Base-by-base conservation (phyloP, 768 basidiomycete genomes). In the Rhodosporidiobolus sp. region DNA sequence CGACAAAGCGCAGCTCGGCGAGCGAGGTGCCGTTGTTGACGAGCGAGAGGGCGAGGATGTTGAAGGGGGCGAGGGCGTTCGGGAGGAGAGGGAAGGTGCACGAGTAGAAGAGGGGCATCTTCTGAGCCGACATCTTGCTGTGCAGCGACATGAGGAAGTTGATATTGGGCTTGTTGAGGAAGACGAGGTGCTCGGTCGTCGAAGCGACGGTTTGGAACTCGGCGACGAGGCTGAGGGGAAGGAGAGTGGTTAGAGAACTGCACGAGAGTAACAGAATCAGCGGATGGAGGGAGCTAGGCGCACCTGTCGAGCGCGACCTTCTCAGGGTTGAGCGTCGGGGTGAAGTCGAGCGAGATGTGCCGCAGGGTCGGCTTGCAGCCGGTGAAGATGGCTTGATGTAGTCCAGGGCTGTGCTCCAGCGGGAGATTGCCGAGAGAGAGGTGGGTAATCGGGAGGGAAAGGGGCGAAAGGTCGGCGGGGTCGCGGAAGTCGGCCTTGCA, bases 21-120 rank as follows among this genome's bases (percentile, higher is more conserved):
- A 72, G 66, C 16, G 71, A 61, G 16, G 71, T 66, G 2, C 71
- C 71, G 45, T 72, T 72, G 66, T 72, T 72, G 61, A 72, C 67
- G 56, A 54, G 57, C 1, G 71, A 66, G 63, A 72, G 71, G 52
- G 66, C 67, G 38, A 72, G 66, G 50, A 72, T 67, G 66, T 72
- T 72, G 66, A 72, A 72, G 28, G 71, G 71, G 2, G 71, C 71
- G 66, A 72, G 71, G 19, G 71, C 71, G 52, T 72, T 72, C 6
- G 66, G 62, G 19, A 72, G 45, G 52, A 72, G 71, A 1, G 71
- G 71, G 45, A 64, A 72, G n/a, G 66, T 64, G 55, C 35, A 50
- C 22, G 62, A 64, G 62, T 63, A 72, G 50, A 72, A 68, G 30
- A 46, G 52, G 20, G 66, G 62, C 71, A 72, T 72, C 66, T 72